Evolutionary conservation across 179 eudicot genomes (phyloP).

Genomic region (Camellia oleifera): DNA sequence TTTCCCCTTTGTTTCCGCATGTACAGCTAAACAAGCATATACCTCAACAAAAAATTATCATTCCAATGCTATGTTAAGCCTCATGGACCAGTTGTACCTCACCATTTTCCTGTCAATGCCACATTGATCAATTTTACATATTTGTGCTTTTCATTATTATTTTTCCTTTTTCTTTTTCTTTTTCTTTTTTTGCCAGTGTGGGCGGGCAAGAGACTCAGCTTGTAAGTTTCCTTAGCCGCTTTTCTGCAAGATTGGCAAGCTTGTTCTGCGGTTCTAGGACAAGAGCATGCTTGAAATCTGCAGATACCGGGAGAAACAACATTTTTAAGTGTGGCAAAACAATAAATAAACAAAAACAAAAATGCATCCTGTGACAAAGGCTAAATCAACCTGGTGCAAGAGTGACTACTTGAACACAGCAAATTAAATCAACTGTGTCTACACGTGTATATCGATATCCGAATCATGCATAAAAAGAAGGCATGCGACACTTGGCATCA

Average conservation of each 20-base stretch:
- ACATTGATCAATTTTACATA: background rate
- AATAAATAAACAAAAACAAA: background rate
- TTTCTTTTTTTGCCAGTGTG: background rate
- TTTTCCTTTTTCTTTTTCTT: no score
- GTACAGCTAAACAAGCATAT: background rate
- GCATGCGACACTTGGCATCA: background rate
- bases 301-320: constrained; percentile 16
- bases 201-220: constrained; percentile 18
- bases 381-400: background rate
- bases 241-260: constrained; percentile 60
- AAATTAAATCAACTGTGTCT: no score
- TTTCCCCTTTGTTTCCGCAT: background rate
- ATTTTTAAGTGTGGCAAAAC: background rate
- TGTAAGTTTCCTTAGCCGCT: constrained; percentile 62
- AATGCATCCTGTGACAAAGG: background rate
- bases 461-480: background rate
- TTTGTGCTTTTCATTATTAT: background rate
- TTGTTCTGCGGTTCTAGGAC: constrained; percentile 91
- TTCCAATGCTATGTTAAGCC: background rate
- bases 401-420: background rate
- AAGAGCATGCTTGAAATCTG: constrained; percentile 93
- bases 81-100: background rate
- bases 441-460: background rate
- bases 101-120: background rate
- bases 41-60: background rate